Evolutionary conservation across 176 grass and related monocot species (phyloP).

Genomic region (Cenchrus americanus): DNA sequence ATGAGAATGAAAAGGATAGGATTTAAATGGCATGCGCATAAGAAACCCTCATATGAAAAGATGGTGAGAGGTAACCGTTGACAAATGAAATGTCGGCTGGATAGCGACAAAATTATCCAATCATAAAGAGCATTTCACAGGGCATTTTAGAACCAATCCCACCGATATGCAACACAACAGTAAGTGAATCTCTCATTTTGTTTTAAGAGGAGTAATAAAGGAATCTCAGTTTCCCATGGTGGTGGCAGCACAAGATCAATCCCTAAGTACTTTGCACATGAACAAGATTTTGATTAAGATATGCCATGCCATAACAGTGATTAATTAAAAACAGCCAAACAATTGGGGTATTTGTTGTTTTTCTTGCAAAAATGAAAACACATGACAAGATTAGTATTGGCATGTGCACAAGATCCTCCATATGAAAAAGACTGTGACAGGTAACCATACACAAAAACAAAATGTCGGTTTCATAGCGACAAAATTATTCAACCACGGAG

Average conservation of each 20-base stretch:
- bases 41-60: background rate
- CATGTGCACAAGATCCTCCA: background rate
- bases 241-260: background rate
- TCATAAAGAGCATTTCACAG: background rate
- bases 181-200: background rate
- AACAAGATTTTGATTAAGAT: background rate
- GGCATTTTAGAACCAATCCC: constrained; percentile 5
- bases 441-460: background rate
- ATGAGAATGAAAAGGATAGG: background rate
- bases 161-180: background rate
- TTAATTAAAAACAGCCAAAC: background rate
- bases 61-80: background rate
- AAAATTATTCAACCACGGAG: background rate
- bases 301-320: background rate
- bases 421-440: background rate
- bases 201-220: background rate
- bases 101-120: background rate
- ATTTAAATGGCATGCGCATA: background rate
- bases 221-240: background rate
- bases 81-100: background rate
- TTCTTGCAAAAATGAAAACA: background rate
- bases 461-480: background rate
- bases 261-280: no score
- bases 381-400: background rate
- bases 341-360: background rate